phyloP scores from a whole-genome alignment of 106 monocot species.

The Dendrobium chrysotoxum region DNA sequence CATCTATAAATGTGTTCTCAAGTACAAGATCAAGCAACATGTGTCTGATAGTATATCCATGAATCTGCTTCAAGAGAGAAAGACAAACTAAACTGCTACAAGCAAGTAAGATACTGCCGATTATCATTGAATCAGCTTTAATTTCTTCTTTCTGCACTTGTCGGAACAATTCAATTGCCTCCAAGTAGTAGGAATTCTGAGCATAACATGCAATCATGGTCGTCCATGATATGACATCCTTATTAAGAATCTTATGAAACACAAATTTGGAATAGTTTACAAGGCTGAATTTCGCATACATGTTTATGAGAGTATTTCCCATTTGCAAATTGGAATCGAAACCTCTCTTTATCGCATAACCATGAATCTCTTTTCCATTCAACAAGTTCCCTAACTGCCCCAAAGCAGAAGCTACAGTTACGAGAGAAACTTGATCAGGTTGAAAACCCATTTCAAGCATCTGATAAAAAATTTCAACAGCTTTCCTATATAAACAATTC shows the following conservation, averaged over 20 bases:
- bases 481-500: conserved; percentile 40
- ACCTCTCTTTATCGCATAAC: conserved; percentile 62
- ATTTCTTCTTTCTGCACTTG: conserved; percentile 29
- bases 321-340: conserved; percentile 58
- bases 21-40: conserved; percentile 44
- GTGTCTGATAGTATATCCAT: conserved; percentile 43
- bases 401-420: conserved; percentile 50
- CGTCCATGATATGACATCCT: conserved; percentile 65
- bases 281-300: conserved; percentile 54
- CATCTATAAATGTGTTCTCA: conserved; percentile 52
- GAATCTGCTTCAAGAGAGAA: conserved; percentile 44
- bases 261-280: conserved; percentile 30
- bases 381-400: conserved; percentile 40
- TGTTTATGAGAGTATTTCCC: conserved; percentile 69
- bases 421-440: conserved; percentile 62
- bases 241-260: conserved; percentile 39
- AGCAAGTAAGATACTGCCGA: conserved; percentile 45
- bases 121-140: conserved; percentile 53
- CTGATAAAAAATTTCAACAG: conserved; percentile 34
- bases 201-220: conserved; percentile 43
- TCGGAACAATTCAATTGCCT: conserved; percentile 47
- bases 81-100: conserved; percentile 34
- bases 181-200: conserved; percentile 25
- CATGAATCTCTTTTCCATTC: conserved; percentile 69
- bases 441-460: conserved; percentile 35